These are phyloP conservation scores for Sparassis latifolia DNA, from an alignment of 1,284 basidiomycete genomes.

Conservation along the genomic window DNA sequence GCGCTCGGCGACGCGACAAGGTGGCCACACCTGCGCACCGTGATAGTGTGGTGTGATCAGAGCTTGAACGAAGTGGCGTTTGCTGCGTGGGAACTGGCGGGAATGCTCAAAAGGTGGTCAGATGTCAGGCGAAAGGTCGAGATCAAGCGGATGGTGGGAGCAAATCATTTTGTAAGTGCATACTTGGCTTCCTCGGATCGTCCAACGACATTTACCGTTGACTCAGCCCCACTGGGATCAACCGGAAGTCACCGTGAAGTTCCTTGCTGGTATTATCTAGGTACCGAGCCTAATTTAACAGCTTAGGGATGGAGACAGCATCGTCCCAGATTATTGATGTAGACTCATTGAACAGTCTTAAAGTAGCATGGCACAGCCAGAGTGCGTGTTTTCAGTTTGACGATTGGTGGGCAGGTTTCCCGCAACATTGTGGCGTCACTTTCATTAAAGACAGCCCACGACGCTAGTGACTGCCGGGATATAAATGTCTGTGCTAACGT, in stretches of 20 bases:
- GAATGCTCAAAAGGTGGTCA: background rate
- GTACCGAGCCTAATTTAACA: background rate
- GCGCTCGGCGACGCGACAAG: slow-evolving; percentile 1
- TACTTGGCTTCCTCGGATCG: slow-evolving; percentile 23
- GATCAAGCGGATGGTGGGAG: background rate
- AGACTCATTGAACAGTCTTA: too few species aligned
- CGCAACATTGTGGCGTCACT: too few species aligned
- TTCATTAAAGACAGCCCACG: too few species aligned
- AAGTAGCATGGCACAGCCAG: too few species aligned
- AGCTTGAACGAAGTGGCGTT: background rate
- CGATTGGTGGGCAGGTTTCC: too few species aligned
- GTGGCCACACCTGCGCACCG: slow-evolving; percentile 4
- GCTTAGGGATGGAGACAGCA: too few species aligned
- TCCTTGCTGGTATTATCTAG: slow-evolving; percentile 1
- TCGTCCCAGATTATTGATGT: too few species aligned
- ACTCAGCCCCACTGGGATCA: slow-evolving; percentile 7
- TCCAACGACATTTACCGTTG: slow-evolving; percentile 20
- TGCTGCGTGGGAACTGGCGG: background rate
- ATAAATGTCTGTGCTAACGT: too few species aligned
- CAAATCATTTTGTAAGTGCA: slow-evolving; percentile 7
- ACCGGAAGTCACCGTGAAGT: slow-evolving; percentile 2
- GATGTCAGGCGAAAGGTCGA: background rate
- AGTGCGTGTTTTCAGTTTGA: too few species aligned
- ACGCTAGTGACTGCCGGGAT: too few species aligned
- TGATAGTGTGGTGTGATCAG: slow-evolving; percentile 7